Conservation (phyloP, 345 rosid genomes). For the Euphorbia pulcherrima region DNA sequence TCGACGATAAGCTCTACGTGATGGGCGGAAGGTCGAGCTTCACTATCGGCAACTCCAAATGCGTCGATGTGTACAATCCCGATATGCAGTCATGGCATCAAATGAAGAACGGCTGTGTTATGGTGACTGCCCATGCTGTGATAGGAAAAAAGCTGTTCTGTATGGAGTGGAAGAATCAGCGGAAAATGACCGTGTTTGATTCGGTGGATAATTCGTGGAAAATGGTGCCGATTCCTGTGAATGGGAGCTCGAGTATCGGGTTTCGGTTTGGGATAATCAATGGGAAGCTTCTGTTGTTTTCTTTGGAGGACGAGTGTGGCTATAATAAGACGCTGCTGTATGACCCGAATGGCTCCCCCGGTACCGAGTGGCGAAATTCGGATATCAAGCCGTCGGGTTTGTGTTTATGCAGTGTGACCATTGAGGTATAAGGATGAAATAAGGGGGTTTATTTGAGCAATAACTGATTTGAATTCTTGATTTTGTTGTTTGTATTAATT, state of each 20-base stretch:
- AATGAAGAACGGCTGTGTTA: conserved; percentile 82
- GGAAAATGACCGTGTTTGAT: conserved; percentile 68
- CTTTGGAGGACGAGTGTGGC: conserved; percentile 44
- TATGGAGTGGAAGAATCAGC: conserved; percentile 83
- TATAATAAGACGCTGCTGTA: conserved; percentile 58
- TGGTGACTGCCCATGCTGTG: conserved; percentile 92
- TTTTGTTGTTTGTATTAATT: neutral
- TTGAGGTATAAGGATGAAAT: conserved; percentile 62
- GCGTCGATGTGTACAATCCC: conserved; percentile 67
- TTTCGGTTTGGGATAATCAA: conserved; percentile 72
- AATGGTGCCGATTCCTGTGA: conserved; percentile 66
- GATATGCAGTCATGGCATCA: conserved; percentile 59
- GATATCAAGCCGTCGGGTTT: conserved; percentile 63
- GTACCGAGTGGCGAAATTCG: conserved; percentile 68
- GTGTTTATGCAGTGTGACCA: conserved; percentile 68
- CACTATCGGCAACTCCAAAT: conserved; percentile 80
- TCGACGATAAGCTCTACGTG: conserved; percentile 75
- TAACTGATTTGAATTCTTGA: neutral
- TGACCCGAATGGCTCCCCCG: conserved; percentile 64
- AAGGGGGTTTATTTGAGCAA: neutral
- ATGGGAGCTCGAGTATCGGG: conserved; percentile 59
- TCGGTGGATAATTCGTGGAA: conserved; percentile 66
- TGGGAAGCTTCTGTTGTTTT: conserved; percentile 72
- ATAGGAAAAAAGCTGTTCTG: conserved; percentile 73
- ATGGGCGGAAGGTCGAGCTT: conserved; percentile 96